Evolutionary conservation across 2,329 filamentous ascomycete genomes (phyloP).

Genomic region (Alternaria gansuensis): DNA sequence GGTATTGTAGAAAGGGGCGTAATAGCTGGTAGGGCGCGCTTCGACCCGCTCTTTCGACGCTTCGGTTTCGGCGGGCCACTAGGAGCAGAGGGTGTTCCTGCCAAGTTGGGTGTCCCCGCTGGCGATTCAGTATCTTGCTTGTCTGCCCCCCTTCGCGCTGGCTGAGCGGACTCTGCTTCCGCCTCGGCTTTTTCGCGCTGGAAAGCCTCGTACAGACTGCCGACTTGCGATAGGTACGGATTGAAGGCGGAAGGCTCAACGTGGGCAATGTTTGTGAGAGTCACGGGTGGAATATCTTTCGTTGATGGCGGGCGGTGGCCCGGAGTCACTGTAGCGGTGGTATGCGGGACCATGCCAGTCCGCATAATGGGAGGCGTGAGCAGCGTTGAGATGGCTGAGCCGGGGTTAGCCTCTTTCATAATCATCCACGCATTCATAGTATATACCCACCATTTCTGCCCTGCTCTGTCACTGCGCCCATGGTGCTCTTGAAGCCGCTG

Average conservation of each 20-base stretch:
- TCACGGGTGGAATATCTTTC: slow-evolving; percentile 91
- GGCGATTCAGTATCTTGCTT: slow-evolving; percentile 56
- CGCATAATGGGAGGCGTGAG: slow-evolving; percentile 89
- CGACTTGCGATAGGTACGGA: slow-evolving; percentile 84
- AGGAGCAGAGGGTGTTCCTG: slow-evolving; percentile 55
- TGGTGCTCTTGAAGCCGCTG: slow-evolving; percentile 67
- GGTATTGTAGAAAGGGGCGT: slow-evolving; percentile 93
- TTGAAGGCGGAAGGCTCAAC: slow-evolving; percentile 83
- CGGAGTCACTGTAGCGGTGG: slow-evolving; percentile 72
- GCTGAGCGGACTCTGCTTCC: slow-evolving; percentile 66
- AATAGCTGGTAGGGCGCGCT: slow-evolving; percentile 73
- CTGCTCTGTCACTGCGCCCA: slow-evolving; percentile 72
- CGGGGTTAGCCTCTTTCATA: slow-evolving; percentile 23
- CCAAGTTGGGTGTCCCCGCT: slow-evolving; percentile 50
- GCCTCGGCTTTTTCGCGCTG: slow-evolving; percentile 81
- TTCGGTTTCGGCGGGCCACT: slow-evolving; percentile 60
- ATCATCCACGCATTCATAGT: background rate
- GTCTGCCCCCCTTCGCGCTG: slow-evolving; percentile 58
- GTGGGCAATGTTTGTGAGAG: slow-evolving; percentile 85
- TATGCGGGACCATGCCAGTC: slow-evolving; percentile 84
- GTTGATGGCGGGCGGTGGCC: slow-evolving; percentile 83
- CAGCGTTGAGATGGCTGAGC: slow-evolving; percentile 86
- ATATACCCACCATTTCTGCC: slow-evolving; percentile 75
- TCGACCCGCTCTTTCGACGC: slow-evolving; percentile 61
- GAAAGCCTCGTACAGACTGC: slow-evolving; percentile 86